Base-by-base conservation (phyloP, 331 rosid species). In the Quercus tomentella region DNA sequence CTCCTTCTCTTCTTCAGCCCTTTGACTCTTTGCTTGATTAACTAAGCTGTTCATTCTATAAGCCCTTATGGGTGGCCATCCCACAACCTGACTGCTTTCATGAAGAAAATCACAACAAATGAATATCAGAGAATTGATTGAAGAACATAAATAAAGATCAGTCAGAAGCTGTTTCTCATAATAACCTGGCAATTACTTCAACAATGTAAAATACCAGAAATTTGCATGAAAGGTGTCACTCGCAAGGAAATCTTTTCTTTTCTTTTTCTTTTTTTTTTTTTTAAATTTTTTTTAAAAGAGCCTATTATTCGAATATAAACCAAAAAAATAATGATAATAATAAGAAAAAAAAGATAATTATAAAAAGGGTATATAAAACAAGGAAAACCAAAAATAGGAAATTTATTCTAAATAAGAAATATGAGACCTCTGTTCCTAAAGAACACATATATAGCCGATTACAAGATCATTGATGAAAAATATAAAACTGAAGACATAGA, bases 11-110 rank as follows among this genome's bases (percentile, higher is more conserved):
- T 89, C 91, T 78, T 84, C 92, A 75, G 91, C 79, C 76, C 85
- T 82, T 61, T 82, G 76, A 23, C 81, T 62, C 82, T 88, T 91
- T 55, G 91, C 86, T 57, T 85, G 95, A 89, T 88, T 88, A 51
- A 84, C 86, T 82, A 90, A 76, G 88, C 94, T 82, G 81, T 85
- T 85, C 80, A 91, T 83, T 85, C 94, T 90, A 52, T 88, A 74
- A 62, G 95, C 81, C 79, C 91, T 88, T 63, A 91, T 74, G 31
- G 95, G 95, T 65, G 95, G 95, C 95, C 95, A 91, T 72, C 95
- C 95, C 85, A 91, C 92, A 72, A 88, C 92, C 76, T 87, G 95
- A 81, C 95, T 91, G 91, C 77, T 85, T 80, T 77, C 75, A 62
- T 1, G 76, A 41, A 1, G 62, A 45, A 43, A 73, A 70, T n/a